Percentiles rank a stretch among this genome's conserved stretches.
Conservation (phyloP, 768 basidiomycete species). For the Auricularia sp. region DNA sequence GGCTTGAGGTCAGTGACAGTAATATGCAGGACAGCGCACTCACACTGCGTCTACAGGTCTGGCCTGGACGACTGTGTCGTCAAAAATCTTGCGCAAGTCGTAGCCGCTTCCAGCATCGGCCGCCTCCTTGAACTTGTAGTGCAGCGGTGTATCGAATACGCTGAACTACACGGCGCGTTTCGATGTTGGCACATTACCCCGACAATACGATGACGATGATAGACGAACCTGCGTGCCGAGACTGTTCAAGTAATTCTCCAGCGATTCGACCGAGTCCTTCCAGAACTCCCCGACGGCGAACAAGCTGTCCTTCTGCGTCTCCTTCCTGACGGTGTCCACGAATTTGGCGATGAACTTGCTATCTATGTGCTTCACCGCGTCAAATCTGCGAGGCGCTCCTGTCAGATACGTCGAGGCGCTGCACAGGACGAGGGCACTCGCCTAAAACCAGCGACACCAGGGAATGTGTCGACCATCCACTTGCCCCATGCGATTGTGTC, state of each 20-base stretch:
- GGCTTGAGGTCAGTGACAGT: not conserved
- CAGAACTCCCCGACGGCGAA: conserved; percentile 40
- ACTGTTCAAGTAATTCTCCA: conserved; percentile 15
- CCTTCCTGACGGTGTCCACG: conserved; percentile 29
- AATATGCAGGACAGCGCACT: not conserved
- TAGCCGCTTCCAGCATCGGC: conserved; percentile 23
- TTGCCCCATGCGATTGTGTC: conserved; percentile 24
- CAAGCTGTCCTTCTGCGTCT: conserved; percentile 23
- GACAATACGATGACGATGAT: not conserved
- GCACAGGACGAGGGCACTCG: not conserved
- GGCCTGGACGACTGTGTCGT: conserved; percentile 26
- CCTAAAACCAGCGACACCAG: conserved; percentile 5
- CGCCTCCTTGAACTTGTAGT: conserved; percentile 28
- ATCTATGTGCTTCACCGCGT: conserved; percentile 34
- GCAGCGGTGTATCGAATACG: conserved; percentile 29
- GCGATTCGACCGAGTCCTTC: conserved; percentile 24
- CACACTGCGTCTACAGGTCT: conserved; percentile 28
- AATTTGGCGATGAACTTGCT: conserved; percentile 20
- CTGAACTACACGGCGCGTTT: conserved; percentile 20
- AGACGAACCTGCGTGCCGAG: conserved; percentile 15
- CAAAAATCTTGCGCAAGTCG: conserved; percentile 28
- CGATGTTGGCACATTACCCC: not conserved
- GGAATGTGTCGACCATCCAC: conserved; percentile 17
- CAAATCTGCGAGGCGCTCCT: conserved; percentile 20
- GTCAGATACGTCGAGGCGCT: not conserved